Percentiles rank a stretch among this genome's conserved stretches.
phyloP scores from a whole-genome alignment of 768 basidiomycete species.

The Xerocomus brunneocitrinus region DNA sequence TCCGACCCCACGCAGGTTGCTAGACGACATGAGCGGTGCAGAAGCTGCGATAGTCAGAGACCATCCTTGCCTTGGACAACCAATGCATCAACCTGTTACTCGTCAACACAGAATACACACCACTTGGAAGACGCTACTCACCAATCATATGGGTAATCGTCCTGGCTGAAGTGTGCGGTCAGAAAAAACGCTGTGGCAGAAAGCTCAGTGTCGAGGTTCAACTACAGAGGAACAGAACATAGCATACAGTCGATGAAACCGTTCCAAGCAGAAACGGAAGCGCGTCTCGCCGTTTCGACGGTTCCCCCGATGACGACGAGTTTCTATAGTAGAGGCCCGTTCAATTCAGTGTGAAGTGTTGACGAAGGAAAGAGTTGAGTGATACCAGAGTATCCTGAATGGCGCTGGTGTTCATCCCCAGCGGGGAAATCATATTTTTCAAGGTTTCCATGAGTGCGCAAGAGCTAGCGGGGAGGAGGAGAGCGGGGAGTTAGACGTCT shows the following conservation, averaged over 20 bases:
- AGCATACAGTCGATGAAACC: slow-evolving; percentile 77
- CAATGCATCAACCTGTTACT: slow-evolving; percentile 76
- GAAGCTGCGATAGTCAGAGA: slow-evolving; percentile 3
- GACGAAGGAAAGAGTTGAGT: not conserved
- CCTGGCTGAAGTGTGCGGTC: slow-evolving; percentile 84
- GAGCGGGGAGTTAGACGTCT: slow-evolving; percentile 26
- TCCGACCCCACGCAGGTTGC: slow-evolving; percentile 90
- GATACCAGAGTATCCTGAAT: slow-evolving; percentile 77
- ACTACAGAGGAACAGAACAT: not conserved
- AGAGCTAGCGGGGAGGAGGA: slow-evolving; percentile 32
- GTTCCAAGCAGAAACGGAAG: slow-evolving; percentile 82
- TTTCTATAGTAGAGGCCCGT: slow-evolving; percentile 47
- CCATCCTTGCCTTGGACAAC: slow-evolving; percentile 63
- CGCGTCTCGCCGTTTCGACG: slow-evolving; percentile 78
- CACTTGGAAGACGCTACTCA: slow-evolving; percentile 25
- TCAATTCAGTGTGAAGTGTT: not conserved
- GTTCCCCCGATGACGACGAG: slow-evolving; percentile 87
- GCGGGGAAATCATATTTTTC: slow-evolving; percentile 67
- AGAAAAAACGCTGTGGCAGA: slow-evolving; percentile 68
- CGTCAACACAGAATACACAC: not conserved
- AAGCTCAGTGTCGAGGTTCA: slow-evolving; percentile 6
- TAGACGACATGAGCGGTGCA: slow-evolving; percentile 30
- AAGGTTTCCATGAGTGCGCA: slow-evolving; percentile 56
- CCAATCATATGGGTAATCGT: slow-evolving; percentile 88
- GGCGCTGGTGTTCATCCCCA: slow-evolving; percentile 61